phyloP scores from a whole-genome alignment of 495 filamentous ascomycete genomes.

The Neurospora terricola region DNA sequence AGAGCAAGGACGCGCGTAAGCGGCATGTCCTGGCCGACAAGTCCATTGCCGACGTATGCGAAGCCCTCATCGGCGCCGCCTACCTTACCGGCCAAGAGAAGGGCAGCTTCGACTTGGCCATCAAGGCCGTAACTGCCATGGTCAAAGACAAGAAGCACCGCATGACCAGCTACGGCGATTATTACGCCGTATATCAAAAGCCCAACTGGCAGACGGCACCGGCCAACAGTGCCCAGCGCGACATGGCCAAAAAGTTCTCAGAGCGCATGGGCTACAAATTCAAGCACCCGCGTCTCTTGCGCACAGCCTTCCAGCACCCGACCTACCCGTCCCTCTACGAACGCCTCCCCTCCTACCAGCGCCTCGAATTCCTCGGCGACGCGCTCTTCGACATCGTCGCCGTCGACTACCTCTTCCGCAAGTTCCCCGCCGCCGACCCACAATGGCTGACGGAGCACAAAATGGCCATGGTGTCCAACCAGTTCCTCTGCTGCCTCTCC shows the following conservation, averaged over 20 bases:
- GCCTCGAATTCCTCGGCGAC: conserved; percentile 90
- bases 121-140: conserved; percentile 70
- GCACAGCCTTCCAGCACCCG: conserved; percentile 82
- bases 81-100: conserved; percentile 48
- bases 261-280: conserved; percentile 71
- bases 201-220: conserved; percentile 59
- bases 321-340: conserved; percentile 63
- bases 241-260: conserved; percentile 57
- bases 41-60: conserved; percentile 92
- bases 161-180: conserved; percentile 60
- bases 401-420: conserved; percentile 68
- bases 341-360: conserved; percentile 77
- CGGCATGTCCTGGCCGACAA: conserved; percentile 72
- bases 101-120: conserved; percentile 62
- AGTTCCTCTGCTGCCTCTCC: conserved; percentile 76
- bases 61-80: conserved; percentile 87
- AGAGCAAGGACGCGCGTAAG: conserved; percentile 28
- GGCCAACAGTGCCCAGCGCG: conserved; percentile 50
- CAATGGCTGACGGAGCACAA: conserved; percentile 99
- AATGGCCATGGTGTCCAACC: conserved; percentile 98
- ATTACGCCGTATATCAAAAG: conserved; percentile 56
- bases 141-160: conserved; percentile 59
- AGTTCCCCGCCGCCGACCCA: conserved; percentile 70
- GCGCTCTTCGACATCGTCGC: conserved; percentile 81
- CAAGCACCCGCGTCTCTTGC: conserved; percentile 61